Base-by-base conservation (phyloP, 1,284 basidiomycete species). In the Ustilago tritici region DNA sequence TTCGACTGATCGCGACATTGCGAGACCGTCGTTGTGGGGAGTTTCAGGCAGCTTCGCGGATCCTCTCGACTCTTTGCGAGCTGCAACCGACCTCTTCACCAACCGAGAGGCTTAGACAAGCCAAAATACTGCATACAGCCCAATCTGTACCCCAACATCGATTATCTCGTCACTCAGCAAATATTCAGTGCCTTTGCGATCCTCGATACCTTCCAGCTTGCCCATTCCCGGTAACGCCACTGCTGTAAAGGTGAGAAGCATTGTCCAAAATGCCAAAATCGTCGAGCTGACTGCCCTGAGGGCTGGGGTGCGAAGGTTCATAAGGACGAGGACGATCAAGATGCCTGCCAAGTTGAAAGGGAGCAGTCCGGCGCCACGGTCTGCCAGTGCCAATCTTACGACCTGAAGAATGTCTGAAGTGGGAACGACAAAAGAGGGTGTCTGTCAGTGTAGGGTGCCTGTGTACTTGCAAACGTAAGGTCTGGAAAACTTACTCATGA, bases 301-400 rank as follows among this genome's bases (percentile, higher is more conserved):
- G 32, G 10, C 17, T 0, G 50, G 28, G 1, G 63, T 59, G 47
- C 69, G 72, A 3, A 68, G 0, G 50, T 78, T 75, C 56, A 80
- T 66, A 17, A 81, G 61, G 2, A 81, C 41, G 14, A 81, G 68
- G 34, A 78, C 60, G 61, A 81, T 63, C 15, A 78, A 43, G 14
- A 81, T 68, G 49, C 74, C 75, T 10, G 67, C 79, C 23, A 81
- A 40, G 31, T 68, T 80, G 71, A 80, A 81, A 1, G 79, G 79
- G 0, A 81, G 66, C 17, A 81, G 53, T 12, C 79, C 79, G 5
- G 70, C 69, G 41, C 77, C 78, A 15, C 78, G 79, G 55, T 79
- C 34, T 10, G 75, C 78, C n/a, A 81, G 56, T 10, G 71, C 76
- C n/a, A 81, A 65, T n/a, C 79, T 49, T 4, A 76, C 76, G 63